Evolutionary conservation across 2,329 filamentous ascomycete genomes (phyloP), one percentile per base, ranked within the genome.

Genomic region (Phaeophleospora eucalypticola): DNA sequence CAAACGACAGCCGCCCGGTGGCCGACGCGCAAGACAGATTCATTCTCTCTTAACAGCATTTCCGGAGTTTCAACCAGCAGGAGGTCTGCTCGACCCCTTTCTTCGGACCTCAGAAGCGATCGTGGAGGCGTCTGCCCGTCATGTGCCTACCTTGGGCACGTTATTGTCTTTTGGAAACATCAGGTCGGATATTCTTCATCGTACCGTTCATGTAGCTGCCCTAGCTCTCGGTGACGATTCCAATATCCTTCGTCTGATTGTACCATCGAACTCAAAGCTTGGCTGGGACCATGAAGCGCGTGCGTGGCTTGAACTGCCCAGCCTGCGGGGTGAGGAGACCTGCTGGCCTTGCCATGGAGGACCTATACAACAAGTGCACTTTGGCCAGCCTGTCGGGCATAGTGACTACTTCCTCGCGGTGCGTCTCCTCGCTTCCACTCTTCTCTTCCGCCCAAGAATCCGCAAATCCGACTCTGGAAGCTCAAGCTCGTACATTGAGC

Each of bases 111-210:
- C 68, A 1, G 57, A 65, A 39, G 56, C 62, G 15, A 56, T 70
- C 3, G 53, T 58, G 15, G 58, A 60, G 3, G 62, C 66, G 2
- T 45, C 62, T 2, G 24, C 48, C 6, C 58, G 49, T 6, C 67
- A 73, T 53, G 72, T 75, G 49, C 67, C 72, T 12, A 51, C 62
- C 2, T 45, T 64, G 19, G 69, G 71, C 15, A 57, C 59, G 10
- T 63, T 84, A 3, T 69, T 87, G 17, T 75, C 77, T 2, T 68
- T 80, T 20, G 83, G 83, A 1, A 75, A 79, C 69, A 55, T 70
- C 75, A 50, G 78, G 70, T 51, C 75, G 8, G 55, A 64, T 17
- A 46, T 57, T 2, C 57, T 50, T 33, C 51, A 61, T 36, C 57
- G 58, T 10, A 53, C 68, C 4, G 61, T 66, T 14, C 61, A 62